phyloP scores from a whole-genome alignment of 2,329 filamentous ascomycete species.

The Immersiporthe knoxdaviesiana region DNA sequence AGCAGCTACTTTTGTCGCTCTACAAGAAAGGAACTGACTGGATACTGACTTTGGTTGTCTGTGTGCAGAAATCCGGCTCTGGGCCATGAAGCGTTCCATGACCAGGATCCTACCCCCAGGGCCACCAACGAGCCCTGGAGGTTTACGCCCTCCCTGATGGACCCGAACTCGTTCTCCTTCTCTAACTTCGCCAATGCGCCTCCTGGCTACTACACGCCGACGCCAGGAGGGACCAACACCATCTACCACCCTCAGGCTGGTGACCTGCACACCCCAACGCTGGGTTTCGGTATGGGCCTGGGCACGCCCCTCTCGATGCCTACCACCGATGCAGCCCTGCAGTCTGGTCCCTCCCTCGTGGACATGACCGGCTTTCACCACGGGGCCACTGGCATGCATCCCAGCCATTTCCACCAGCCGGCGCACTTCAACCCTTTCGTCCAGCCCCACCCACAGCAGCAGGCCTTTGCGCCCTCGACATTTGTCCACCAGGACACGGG shows the following conservation, averaged over 20 bases:
- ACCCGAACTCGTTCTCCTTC: conserved; percentile 83
- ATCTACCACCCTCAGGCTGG: conserved; percentile 83
- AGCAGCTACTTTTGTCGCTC: neutral
- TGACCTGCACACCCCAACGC: conserved; percentile 81
- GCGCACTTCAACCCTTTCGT: conserved; percentile 73
- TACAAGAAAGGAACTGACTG: neutral
- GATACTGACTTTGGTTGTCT: conserved; percentile 8
- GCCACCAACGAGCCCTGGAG: conserved; percentile 81
- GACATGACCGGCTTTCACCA: conserved; percentile 71
- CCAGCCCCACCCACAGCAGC: conserved; percentile 59
- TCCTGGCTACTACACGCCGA: conserved; percentile 85
- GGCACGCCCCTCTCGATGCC: conserved; percentile 82
- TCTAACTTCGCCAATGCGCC: conserved; percentile 77
- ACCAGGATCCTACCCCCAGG: conserved; percentile 82
- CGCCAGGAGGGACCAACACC: conserved; percentile 77
- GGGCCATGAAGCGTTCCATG: conserved; percentile 54
- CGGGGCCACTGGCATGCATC: conserved; percentile 44
- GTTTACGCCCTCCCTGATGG: conserved; percentile 86
- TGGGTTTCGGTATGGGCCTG: conserved; percentile 75
- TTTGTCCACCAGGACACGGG: conserved; percentile 81
- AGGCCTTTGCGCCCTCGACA: conserved; percentile 73
- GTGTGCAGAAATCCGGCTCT: conserved; percentile 49
- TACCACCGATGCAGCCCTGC: conserved; percentile 66
- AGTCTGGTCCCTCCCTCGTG: conserved; percentile 60
- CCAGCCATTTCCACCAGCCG: conserved; percentile 60